These are phyloP conservation scores for Petunia secreta DNA, from an alignment of 257 asterid genomes.

Conservation along the genomic window DNA sequence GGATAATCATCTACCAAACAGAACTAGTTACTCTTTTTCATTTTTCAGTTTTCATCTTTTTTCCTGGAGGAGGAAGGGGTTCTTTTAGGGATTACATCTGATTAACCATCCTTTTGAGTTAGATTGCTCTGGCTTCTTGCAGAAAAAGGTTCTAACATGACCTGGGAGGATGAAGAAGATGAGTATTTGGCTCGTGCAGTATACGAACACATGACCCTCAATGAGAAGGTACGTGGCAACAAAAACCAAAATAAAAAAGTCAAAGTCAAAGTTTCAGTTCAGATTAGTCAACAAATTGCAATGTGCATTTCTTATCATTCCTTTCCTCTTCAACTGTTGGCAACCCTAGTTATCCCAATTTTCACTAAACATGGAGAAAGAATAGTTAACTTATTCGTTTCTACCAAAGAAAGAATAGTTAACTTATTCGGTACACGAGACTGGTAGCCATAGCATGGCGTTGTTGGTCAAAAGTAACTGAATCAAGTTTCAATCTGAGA, in stretches of 20 bases:
- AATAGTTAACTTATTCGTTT: background rate
- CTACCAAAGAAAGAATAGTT: no score
- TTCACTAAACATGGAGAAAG: slow-evolving; percentile 1
- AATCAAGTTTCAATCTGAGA: background rate
- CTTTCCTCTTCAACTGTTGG: background rate
- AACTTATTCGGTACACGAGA: background rate
- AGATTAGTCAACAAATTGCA: background rate
- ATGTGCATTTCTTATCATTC: slow-evolving; percentile 6
- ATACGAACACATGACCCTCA: slow-evolving; percentile 81
- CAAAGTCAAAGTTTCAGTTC: slow-evolving; percentile 1
- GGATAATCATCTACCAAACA: background rate
- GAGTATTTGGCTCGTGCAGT: slow-evolving; percentile 78
- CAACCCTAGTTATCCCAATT: background rate
- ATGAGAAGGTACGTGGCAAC: slow-evolving; percentile 61
- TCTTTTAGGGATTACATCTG: slow-evolving; percentile 6
- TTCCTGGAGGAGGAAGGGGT: background rate
- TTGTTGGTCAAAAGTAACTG: slow-evolving; percentile 2
- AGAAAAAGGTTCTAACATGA: slow-evolving; percentile 45
- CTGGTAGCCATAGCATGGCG: background rate
- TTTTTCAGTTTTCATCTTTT: background rate
- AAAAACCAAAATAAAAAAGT: slow-evolving; percentile 3
- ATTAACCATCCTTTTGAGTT: slow-evolving; percentile 33
- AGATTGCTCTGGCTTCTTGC: slow-evolving; percentile 43
- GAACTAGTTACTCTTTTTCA: background rate
- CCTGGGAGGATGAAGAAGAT: slow-evolving; percentile 96